Base-by-base conservation (phyloP, 1,284 basidiomycete species). In the Leccinum cinnamomeum region DNA sequence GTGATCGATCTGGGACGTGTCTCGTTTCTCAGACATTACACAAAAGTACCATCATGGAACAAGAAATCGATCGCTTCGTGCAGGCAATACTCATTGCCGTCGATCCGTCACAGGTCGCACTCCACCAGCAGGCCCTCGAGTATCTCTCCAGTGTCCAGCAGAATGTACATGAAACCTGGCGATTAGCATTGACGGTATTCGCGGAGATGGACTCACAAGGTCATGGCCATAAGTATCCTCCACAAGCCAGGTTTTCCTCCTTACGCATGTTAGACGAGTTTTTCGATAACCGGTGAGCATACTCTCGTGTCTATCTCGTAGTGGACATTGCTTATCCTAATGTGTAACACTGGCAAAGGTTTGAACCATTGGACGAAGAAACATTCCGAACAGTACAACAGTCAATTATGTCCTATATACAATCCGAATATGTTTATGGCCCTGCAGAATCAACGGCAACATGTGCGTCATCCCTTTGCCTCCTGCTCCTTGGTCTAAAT, bases 181-280 rank as follows among this genome's bases (percentile, higher is more conserved):
- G 84, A 70, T 78, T 91, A 16, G 92, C 89, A 39, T 81, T 95
- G 64, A 79, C 83, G 23, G 78, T 95, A 39, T 95, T 94, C 73
- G 82, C 88, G 50, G 89, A 89, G 68, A 75, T 78, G 48, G 80
- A 80, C 56, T 69, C 82, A 33, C 84, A 86, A 67, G 87, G 87
- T 33, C 70, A 63, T 5, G 64, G 44, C 14, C 80, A 85, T 70
- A 91, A 88, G 76, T 85, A 93, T 75, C 85, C 86, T 23, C 76
- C 86, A 53, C 87, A 94, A 70, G 91, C 85, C 48, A 84, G 94
- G 61, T 91, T 96, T 79, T 95, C 92, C 75, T 92, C 90, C 25
- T 79, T 97, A 67, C 86, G 92, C 64, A 86, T 97, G 61, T 77
- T 97, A 62, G 92, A 94, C 65, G 92, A 94, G 60, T 94, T 92